phyloP scores from a whole-genome alignment of 495 filamentous ascomycete genomes.

The Penicillium angulare region DNA sequence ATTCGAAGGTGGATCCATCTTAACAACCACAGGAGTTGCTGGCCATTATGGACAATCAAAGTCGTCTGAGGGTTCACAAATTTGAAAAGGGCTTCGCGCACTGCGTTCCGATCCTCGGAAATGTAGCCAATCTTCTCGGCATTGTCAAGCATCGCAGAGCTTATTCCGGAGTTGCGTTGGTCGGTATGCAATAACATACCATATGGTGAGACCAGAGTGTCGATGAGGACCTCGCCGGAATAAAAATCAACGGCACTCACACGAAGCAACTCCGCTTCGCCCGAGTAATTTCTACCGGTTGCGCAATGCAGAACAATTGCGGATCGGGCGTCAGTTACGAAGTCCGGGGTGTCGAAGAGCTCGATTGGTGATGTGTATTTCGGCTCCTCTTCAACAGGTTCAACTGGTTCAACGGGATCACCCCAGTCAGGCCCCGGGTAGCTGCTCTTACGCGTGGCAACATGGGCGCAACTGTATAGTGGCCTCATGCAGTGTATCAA shows the following conservation, averaged over 20 bases:
- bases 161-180: constrained; percentile 39
- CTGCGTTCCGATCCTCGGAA: no score
- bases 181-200: constrained; percentile 38
- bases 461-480: no score
- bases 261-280: constrained; percentile 39
- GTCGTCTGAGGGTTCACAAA: constrained; percentile 36
- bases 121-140: constrained; percentile 16
- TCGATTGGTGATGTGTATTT: no score
- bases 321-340: neutral
- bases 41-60: constrained; percentile 30
- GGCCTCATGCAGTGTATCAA: no score
- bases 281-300: constrained; percentile 34
- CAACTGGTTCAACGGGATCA: no score
- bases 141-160: constrained; percentile 13
- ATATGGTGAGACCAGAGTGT: constrained; percentile 40
- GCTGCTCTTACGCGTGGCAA: no score
- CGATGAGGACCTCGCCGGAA: constrained; percentile 38
- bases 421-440: no score
- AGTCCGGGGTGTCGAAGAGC: neutral
- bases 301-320: constrained; percentile 52
- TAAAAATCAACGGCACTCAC: constrained; percentile 45
- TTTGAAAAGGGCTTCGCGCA: constrained; percentile 29
- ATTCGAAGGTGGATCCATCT: constrained; percentile 24
- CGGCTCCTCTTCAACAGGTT: no score
- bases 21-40: constrained; percentile 27